Percentiles rank a stretch among this genome's conserved stretches.
Evolutionary conservation across 2,329 filamentous ascomycete genomes (phyloP).

Genomic region (Shiraia bambusicola): DNA sequence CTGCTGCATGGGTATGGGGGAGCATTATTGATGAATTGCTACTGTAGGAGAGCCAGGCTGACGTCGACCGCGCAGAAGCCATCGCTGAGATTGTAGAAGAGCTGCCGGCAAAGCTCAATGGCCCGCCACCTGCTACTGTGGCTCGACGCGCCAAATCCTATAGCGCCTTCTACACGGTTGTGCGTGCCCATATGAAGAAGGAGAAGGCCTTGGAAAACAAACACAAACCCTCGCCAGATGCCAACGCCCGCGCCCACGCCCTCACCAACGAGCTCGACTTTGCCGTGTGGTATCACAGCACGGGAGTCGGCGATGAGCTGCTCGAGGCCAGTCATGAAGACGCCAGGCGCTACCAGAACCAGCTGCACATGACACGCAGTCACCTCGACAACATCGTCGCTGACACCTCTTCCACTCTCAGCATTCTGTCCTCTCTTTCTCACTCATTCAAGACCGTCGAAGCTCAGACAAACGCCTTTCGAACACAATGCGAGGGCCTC

Average conservation of each 20-base stretch:
- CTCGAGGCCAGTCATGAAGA: conserved; percentile 81
- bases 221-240: conserved; percentile 44
- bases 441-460: conserved; percentile 87
- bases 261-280: conserved; percentile 62
- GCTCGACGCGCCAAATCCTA: conserved; percentile 72
- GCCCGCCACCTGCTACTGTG: conserved; percentile 67
- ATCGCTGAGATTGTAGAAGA: conserved; percentile 63
- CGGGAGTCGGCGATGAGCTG: conserved; percentile 62
- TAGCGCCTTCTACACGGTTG: conserved; percentile 71
- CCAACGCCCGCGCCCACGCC: too few relatives aligned
- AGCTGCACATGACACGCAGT: conserved; percentile 75
- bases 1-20: conserved; percentile 38
- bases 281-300: conserved; percentile 57
- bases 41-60: conserved; percentile 57
- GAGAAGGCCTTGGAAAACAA: conserved; percentile 46
- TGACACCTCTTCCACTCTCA: conserved; percentile 74
- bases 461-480: conserved; percentile 87
- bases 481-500: conserved; percentile 86
- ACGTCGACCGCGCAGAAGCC: conserved; percentile 56
- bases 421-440: conserved; percentile 75
- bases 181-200: conserved; percentile 58
- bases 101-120: conserved; percentile 52
- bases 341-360: conserved; percentile 81
- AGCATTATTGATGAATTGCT: conserved; percentile 44
- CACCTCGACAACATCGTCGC: conserved; percentile 78